These are phyloP conservation scores for Yarrowia galli DNA, from an alignment of 1,139 yeast species.

Conservation along the genomic window DNA sequence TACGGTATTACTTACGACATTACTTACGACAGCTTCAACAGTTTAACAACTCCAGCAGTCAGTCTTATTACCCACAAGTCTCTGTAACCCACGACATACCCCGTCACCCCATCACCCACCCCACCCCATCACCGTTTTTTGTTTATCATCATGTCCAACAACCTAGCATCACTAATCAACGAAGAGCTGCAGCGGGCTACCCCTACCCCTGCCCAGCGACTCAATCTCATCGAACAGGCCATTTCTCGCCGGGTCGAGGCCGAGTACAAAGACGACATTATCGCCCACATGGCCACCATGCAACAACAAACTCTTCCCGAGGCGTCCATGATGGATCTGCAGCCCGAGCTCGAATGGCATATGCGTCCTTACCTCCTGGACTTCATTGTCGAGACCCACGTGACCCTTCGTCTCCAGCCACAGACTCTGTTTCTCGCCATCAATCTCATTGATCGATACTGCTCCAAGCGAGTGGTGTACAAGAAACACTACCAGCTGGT, in stretches of 20 bases:
- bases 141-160: slow-evolving; percentile 4
- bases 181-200: slow-evolving; percentile 28
- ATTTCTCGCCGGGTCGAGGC: slow-evolving; percentile 48
- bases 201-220: slow-evolving; percentile 49
- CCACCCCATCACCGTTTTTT: background rate
- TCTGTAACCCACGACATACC: background rate
- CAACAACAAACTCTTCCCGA: slow-evolving; percentile 49
- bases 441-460: slow-evolving; percentile 86
- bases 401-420: slow-evolving; percentile 74
- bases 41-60: background rate
- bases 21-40: too few relatives aligned
- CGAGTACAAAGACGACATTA: slow-evolving; percentile 52
- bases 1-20: too few relatives aligned
- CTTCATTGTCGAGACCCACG: slow-evolving; percentile 81
- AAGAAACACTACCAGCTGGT: slow-evolving; percentile 91
- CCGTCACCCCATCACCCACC: background rate
- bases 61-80: too few relatives aligned
- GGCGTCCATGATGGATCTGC: slow-evolving; percentile 76
- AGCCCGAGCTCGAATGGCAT: slow-evolving; percentile 91
- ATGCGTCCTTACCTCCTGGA: slow-evolving; percentile 91
- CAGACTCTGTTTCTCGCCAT: slow-evolving; percentile 82
- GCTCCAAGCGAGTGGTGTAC: slow-evolving; percentile 89
- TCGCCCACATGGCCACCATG: slow-evolving; percentile 50
- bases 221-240: slow-evolving; percentile 52
- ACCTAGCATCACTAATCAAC: slow-evolving; percentile 30